Conservation (phyloP, 2,329 filamentous ascomycete genomes). For the Fragosphaeria purpurea region DNA sequence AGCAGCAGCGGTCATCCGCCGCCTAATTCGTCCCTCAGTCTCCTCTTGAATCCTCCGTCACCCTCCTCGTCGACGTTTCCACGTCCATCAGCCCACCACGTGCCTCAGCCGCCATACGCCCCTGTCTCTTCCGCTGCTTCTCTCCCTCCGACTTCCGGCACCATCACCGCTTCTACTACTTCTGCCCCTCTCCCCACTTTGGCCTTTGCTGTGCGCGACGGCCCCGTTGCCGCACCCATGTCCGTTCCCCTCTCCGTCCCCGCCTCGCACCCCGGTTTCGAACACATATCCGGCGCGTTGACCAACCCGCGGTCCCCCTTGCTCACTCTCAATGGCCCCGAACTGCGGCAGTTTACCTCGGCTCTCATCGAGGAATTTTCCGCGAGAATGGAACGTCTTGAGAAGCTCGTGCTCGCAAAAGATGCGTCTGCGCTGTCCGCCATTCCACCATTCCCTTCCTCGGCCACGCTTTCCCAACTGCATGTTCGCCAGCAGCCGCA, state of each 20-base stretch:
- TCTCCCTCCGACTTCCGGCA: background rate
- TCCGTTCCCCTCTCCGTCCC: background rate
- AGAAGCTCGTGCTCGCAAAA: slow-evolving; percentile 36
- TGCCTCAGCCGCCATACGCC: background rate
- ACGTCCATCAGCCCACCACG: too few species aligned
- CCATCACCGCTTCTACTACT: too few species aligned
- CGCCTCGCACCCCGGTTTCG: background rate
- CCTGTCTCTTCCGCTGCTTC: background rate
- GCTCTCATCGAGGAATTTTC: slow-evolving; percentile 36
- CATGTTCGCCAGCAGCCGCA: slow-evolving; percentile 10
- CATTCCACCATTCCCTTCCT: slow-evolving; percentile 10
- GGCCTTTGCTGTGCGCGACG: too few species aligned
- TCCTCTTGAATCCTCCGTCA: slow-evolving; percentile 12
- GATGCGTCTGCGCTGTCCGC: slow-evolving; percentile 14
- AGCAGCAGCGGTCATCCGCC: background rate
- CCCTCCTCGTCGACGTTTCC: background rate
- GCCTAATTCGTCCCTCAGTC: slow-evolving; percentile 11
- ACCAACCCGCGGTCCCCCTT: slow-evolving; percentile 5
- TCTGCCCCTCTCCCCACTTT: too few species aligned
- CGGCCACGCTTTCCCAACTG: slow-evolving; percentile 15
- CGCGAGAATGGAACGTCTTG: slow-evolving; percentile 42
- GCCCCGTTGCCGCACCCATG: background rate
- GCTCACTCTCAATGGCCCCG: slow-evolving; percentile 18
- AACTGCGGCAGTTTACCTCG: slow-evolving; percentile 11
- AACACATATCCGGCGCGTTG: slow-evolving; percentile 4